Evolutionary conservation across 768 basidiomycete species (phyloP), one percentile per base, ranked within the genome.

Genomic region (Pisolithus orientalis): DNA sequence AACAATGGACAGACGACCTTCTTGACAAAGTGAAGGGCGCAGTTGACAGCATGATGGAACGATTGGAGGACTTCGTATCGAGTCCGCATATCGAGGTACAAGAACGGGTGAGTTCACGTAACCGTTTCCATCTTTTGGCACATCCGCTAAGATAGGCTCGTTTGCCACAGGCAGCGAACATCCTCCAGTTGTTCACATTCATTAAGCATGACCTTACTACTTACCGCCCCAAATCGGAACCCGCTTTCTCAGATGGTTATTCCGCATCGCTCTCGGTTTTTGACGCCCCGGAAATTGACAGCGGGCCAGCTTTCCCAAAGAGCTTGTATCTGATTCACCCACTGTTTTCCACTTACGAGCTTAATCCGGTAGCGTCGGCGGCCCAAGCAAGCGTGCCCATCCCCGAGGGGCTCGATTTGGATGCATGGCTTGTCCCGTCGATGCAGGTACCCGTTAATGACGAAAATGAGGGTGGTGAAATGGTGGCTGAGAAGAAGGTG

Each of bases 321-420:
- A 91, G 89, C 59, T 72, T 98, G 11, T 88, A 84, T 66, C 80
- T 99, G 49, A 83, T 98, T 42, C 76, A 80, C 39, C 91, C 93
- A 0, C 71, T 99, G 7, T 89, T 90, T 61, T 74, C 78, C 16
- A 62, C 77, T 5, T 84, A 94, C 60, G 87, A 91, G 54, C 80
- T 99, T 17, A 92, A 90, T 55, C 87, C 94, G 0, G 89, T 97
- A 37, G 93, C 87, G 6, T 56, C 70, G 1, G 72, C 73, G 51
- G 95, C 95, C 3, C 95, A 98, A 71, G 80, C 76, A 5, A 85
- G 83, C 53, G 86, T 98, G 0, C 79, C 80, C 5, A 59, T 90
- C 2, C 96, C 96, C 0, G 87, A 89, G 3, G 93, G 85, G 1
- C 71, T 98, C 31, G 84, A 97, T 67, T 76, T 98, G 4, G 90